These are phyloP conservation scores for Suillus paluster DNA, from an alignment of 768 basidiomycete genomes.

Conservation along the genomic window DNA sequence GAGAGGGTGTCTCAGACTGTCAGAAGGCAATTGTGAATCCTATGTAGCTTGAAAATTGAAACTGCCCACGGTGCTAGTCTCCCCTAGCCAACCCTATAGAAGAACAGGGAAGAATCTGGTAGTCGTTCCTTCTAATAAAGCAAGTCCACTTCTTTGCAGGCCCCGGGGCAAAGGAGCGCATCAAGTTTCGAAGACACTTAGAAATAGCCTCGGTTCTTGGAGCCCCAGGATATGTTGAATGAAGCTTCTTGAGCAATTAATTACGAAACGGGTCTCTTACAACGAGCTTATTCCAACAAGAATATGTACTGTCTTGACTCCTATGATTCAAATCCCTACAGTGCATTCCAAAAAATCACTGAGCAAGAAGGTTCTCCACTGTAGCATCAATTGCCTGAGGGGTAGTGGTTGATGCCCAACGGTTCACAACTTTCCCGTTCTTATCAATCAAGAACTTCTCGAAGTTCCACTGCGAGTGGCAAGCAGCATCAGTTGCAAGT, in stretches of 20 bases:
- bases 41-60: too few relatives aligned
- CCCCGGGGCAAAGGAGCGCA: neutral
- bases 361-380: conserved; percentile 61
- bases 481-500: conserved; percentile 2
- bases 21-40: too few relatives aligned
- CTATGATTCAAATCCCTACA: neutral
- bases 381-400: conserved; percentile 66
- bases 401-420: conserved; percentile 78
- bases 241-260: neutral
- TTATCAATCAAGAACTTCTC: conserved; percentile 87
- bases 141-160: too few relatives aligned
- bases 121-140: too few relatives aligned
- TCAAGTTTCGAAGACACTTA: neutral
- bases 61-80: too few relatives aligned
- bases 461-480: conserved; percentile 75
- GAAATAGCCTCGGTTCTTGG: neutral
- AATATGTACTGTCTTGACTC: neutral
- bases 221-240: neutral
- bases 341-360: conserved; percentile 17
- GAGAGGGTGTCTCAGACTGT: too few relatives aligned
- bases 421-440: conserved; percentile 50
- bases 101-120: too few relatives aligned
- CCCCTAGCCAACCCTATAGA: too few relatives aligned
- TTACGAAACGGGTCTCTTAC: neutral
- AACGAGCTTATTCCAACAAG: neutral